Conservation (phyloP, 1,284 basidiomycete genomes). For the Blastosporella zonata region DNA sequence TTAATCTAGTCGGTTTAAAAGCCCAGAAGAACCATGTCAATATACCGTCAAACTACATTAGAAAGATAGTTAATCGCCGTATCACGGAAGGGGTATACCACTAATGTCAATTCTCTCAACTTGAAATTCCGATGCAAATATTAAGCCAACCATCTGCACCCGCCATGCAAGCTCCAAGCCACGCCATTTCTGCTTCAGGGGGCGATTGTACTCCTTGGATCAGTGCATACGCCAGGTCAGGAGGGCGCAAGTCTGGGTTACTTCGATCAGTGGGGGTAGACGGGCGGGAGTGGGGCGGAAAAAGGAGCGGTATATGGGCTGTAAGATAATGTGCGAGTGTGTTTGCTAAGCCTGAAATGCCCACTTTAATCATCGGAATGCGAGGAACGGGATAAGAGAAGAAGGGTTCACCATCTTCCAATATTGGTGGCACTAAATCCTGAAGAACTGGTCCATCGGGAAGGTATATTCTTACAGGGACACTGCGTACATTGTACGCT, state of each 20-base stretch:
- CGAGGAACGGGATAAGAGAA: background rate
- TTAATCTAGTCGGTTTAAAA: no score
- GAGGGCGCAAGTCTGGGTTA: slow-evolving; percentile 32
- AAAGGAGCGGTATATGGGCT: slow-evolving; percentile 63
- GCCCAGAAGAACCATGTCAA: background rate
- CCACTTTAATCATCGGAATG: background rate
- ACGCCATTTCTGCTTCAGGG: slow-evolving; percentile 85
- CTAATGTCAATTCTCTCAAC: slow-evolving; percentile 13
- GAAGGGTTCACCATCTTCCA: slow-evolving; percentile 56
- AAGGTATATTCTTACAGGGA: slow-evolving; percentile 88
- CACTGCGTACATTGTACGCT: slow-evolving; percentile 80
- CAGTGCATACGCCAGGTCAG: slow-evolving; percentile 63
- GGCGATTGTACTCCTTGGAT: slow-evolving; percentile 89
- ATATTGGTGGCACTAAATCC: slow-evolving; percentile 78
- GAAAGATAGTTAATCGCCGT: background rate
- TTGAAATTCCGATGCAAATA: slow-evolving; percentile 69
- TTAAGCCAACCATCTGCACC: slow-evolving; percentile 96
- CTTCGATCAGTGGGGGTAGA: slow-evolving; percentile 37
- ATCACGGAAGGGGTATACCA: slow-evolving; percentile 9
- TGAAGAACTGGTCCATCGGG: slow-evolving; percentile 91
- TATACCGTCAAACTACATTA: slow-evolving; percentile 1
- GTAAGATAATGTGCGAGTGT: slow-evolving; percentile 61
- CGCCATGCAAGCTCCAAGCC: slow-evolving; percentile 86
- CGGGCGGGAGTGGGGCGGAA: slow-evolving; percentile 46
- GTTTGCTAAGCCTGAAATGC: slow-evolving; percentile 48